Base-by-base conservation (phyloP, 177 flowering plant genomes). In the Vitis hybrid region DNA sequence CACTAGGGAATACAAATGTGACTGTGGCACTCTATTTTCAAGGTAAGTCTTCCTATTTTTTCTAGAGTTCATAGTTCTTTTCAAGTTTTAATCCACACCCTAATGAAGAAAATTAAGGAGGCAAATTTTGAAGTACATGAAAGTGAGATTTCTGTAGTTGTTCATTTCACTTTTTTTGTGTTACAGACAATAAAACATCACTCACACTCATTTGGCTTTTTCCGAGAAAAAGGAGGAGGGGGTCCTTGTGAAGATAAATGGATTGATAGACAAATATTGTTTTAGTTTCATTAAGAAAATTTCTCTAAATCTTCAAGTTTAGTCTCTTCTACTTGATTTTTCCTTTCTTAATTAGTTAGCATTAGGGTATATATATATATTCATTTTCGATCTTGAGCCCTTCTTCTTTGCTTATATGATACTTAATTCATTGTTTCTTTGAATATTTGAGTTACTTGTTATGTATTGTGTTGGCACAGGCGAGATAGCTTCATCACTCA, bases 401-500 rank as follows among this genome's bases (percentile, higher is more conserved):
- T 26, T 26, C 30, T 26, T 26, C 30, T 26, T 26, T 26, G 30
- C 30, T 26, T 26, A 26, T 3, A 26, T 26, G 30, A 26, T 26
- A 50, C 4, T 1, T 50, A 45, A 13, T 15, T 6, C 14, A 15
- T 23, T 19, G 12, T 26, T 55, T 62, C 12, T 48, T 0, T 19
- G 5, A 19, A n/a, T 4, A 14, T 3, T 62, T 7, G 2, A 56
- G 4, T 54, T 55, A 4, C 9, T 18, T 6, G 26, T 58, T 23
- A 51, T 40, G n/a, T 64, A 21, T 18, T 60, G 57, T 57, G 18
- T 14, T 3, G 40, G 63, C 70, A 70, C 89, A 91, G 94, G 87
- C 65, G 91, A 66, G 97, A 92, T 64, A 92, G 96, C 79, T 93
- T 93, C 80, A 83, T 92, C 60, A 94, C 98, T 1, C 98, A 94